Conservation (phyloP, 768 basidiomycete genomes). For the Pleurotus citrinopileatus region DNA sequence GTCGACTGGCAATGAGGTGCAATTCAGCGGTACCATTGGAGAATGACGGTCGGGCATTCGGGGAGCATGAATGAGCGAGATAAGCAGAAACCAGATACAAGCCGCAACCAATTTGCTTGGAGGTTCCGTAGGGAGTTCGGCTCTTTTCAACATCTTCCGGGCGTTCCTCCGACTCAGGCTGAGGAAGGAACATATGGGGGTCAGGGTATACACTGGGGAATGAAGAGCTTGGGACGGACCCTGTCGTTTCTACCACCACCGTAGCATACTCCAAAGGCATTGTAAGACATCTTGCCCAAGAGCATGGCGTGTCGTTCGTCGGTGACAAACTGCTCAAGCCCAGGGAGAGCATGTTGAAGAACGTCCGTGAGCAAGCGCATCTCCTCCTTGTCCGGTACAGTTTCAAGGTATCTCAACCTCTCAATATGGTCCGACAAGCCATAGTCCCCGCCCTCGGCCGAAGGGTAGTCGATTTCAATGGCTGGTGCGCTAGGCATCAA, state of each 20-base stretch:
- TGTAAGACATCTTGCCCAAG: conserved; percentile 73
- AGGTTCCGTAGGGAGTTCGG: conserved; percentile 74
- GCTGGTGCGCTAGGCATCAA: conserved; percentile 29
- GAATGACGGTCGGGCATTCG: conserved; percentile 66
- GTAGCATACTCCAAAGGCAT: conserved; percentile 71
- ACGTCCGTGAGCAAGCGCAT: conserved; percentile 48
- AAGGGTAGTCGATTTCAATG: conserved; percentile 38
- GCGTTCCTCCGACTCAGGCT: conserved; percentile 53
- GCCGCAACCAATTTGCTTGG: conserved; percentile 72
- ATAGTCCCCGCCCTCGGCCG: conserved; percentile 53
- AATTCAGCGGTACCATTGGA: conserved; percentile 64
- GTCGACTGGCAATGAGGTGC: conserved; percentile 61
- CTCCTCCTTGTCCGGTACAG: conserved; percentile 47
- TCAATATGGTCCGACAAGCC: conserved; percentile 75
- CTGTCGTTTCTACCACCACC: conserved; percentile 67
- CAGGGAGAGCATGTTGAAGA: conserved; percentile 60
- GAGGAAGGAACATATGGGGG: not conserved
- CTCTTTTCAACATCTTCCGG: conserved; percentile 75
- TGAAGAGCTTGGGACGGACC: conserved; percentile 35
- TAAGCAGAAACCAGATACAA: conserved; percentile 79
- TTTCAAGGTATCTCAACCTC: conserved; percentile 64
- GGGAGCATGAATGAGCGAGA: conserved; percentile 72
- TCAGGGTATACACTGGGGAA: not conserved
- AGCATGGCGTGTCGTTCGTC: conserved; percentile 60
- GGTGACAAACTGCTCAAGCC: conserved; percentile 67